Evolutionary conservation across 352 stramenopile species (phyloP), one percentile per base, ranked within the genome.

Genomic region (Phytophthora fragariaefolia): DNA sequence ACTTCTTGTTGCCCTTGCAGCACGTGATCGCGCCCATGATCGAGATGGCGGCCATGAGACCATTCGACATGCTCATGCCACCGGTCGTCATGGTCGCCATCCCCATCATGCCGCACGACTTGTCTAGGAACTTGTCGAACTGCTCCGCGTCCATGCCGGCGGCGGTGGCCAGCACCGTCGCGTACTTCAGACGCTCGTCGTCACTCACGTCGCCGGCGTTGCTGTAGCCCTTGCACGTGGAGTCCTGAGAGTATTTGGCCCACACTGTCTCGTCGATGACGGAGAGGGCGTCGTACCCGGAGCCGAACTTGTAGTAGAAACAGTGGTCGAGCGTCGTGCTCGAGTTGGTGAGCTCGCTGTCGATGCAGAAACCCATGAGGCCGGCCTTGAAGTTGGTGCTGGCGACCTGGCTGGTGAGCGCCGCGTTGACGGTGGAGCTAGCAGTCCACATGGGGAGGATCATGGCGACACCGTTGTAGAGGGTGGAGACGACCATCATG

Each of bases 301-400:
- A 74, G 64, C 70, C 83, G 3, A 74, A 76, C 15, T 78, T 86
- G 74, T 87, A 76, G 71, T 85, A 90, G 65, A 87, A 87, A 66
- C 81, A 90, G 58, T 82, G 73, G 69, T 87, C 77, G 42, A 87
- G 77, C 8, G 57, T 47, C 17, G 78, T 46, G 22, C 62, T 73
- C 26, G 59, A 34, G 59, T 87, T 77, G 13, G 50, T 30, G 54
- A 89, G 58, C 52, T 87, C 59, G 27, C 84, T 68, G 59, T 90
- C 77, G 46, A 82, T 84, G 63, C 78, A 83, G 64, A 66, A 67
- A 17, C 64, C 43, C 58, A 63, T 60, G 51, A 73, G 34, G 15
- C 58, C 51, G 6, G 65, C 51, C 17, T 68, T 68, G 38, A 69
- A 73, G 53, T 69, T 64, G 36, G 65, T 64, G 23, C 56, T 67